Evolutionary conservation across 2,329 filamentous ascomycete genomes (phyloP).

Genomic region (Aspergillus sp.): DNA sequence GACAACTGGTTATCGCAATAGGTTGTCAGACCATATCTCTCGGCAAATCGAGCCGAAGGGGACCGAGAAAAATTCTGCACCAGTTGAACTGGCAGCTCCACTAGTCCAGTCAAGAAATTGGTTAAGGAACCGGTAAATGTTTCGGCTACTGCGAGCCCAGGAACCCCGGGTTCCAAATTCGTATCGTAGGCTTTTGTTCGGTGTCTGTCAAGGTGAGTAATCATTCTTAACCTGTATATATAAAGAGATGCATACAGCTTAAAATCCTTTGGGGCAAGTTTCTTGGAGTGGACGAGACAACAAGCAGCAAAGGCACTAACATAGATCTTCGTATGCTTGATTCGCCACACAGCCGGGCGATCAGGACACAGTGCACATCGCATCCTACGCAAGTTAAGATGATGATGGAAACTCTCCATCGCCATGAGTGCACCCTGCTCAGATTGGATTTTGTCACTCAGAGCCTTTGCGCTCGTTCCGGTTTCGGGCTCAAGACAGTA

Average conservation of each 20-base stretch:
- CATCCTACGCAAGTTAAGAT: conserved; percentile 59
- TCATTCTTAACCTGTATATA: no score
- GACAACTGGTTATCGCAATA: no score
- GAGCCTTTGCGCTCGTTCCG: conserved; percentile 47
- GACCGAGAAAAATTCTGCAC: no score
- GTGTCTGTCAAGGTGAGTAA: no score
- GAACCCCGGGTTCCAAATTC: no score
- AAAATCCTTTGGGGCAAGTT: conserved; percentile 65
- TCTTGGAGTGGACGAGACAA: conserved; percentile 57
- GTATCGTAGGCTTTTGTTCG: no score
- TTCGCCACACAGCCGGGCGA: conserved; percentile 66
- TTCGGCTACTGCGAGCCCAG: no score
- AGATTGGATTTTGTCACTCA: conserved; percentile 60
- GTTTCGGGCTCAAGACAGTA: conserved; percentile 58
- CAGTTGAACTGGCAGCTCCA: no score
- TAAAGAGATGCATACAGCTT: conserved; percentile 51
- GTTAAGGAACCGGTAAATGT: no score
- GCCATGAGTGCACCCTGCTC: conserved; percentile 60
- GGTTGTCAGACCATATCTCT: no score
- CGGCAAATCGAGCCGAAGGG: no score
- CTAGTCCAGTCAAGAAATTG: no score
- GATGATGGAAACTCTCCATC: conserved; percentile 62
- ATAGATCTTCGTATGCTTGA: conserved; percentile 61
- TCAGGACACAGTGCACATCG: conserved; percentile 65
- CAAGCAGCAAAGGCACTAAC: conserved; percentile 68